phyloP scores from a whole-genome alignment of 2,329 filamentous ascomycete species.

The Fusarium temperatum region DNA sequence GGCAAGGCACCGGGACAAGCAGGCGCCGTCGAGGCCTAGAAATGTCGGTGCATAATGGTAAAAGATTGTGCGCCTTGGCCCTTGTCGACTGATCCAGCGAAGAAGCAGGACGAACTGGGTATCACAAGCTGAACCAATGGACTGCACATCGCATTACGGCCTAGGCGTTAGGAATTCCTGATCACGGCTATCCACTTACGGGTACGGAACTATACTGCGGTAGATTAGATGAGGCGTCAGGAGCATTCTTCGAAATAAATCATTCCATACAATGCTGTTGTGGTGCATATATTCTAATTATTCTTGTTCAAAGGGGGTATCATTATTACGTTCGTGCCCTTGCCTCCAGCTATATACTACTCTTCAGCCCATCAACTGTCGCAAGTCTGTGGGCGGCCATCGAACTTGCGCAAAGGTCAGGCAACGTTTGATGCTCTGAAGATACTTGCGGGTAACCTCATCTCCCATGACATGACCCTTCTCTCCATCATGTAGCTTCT shows the following conservation, averaged over 20 bases:
- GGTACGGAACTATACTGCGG: conserved; percentile 16
- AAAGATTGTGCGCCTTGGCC: background rate
- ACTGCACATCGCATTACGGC: conserved; percentile 23
- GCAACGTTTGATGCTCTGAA: conserved; percentile 98
- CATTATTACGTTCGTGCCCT: conserved; percentile 21
- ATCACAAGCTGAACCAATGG: conserved; percentile 9
- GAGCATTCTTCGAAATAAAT: conserved; percentile 17
- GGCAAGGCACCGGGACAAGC: conserved; percentile 7
- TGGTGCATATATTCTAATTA: background rate
- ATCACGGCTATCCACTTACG: conserved; percentile 35
- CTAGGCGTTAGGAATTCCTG: conserved; percentile 39
- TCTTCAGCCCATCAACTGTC: conserved; percentile 85
- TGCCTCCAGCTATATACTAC: background rate
- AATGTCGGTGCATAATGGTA: background rate
- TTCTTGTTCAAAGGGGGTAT: conserved; percentile 32
- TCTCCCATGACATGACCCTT: conserved; percentile 97
- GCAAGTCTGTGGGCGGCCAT: conserved; percentile 92
- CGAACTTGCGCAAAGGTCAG: conserved; percentile 95
- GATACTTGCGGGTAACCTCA: conserved; percentile 91
- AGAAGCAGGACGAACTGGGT: background rate
- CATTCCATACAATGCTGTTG: background rate
- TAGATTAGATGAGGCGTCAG: conserved; percentile 33
- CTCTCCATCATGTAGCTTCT: conserved; percentile 90
- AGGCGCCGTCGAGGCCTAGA: conserved; percentile 20
- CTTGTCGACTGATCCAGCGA: background rate